A percentile compares a stretch with the other conserved stretches of the same genome.
phyloP scores from a whole-genome alignment of 2,329 filamentous ascomycete genomes.

The Colletotrichum aenigma region DNA sequence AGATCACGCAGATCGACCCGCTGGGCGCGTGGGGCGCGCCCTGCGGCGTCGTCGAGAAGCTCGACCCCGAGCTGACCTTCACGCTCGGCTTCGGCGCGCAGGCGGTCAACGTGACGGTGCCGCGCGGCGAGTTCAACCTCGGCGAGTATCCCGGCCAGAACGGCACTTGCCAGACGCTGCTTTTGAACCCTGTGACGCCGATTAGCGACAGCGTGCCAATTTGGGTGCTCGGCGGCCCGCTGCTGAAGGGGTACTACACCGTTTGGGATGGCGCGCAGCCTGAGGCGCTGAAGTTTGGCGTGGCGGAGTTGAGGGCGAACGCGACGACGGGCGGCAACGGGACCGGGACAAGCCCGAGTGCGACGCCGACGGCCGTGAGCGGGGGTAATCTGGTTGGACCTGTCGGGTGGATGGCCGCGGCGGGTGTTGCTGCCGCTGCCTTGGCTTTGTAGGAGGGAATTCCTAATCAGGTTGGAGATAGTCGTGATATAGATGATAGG shows the following conservation, averaged over 20 bases:
- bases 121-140: constrained; percentile 32
- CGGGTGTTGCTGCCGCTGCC: not conserved
- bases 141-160: constrained; percentile 28
- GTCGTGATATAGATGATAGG: not conserved
- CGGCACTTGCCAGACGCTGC: not conserved
- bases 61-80: constrained; percentile 32
- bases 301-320: not conserved
- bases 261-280: not conserved
- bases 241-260: not conserved
- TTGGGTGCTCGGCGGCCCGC: not conserved
- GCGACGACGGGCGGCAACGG: not conserved
- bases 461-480: not conserved
- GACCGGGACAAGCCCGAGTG: not conserved
- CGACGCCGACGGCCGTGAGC: not conserved
- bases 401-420: not conserved
- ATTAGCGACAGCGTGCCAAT: not conserved
- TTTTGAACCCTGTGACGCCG: not conserved
- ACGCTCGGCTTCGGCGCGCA: constrained; percentile 26
- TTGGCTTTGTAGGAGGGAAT: not conserved
- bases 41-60: constrained; percentile 30
- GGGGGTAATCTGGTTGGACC: not conserved
- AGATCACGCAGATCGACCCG: constrained; percentile 32
- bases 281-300: not conserved
- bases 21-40: constrained; percentile 36
- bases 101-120: constrained; percentile 31